A percentile compares a stretch with the other conserved stretches of the same genome.
phyloP scores from a whole-genome alignment of 345 rosid genomes.

The Erucastrum elatum region DNA sequence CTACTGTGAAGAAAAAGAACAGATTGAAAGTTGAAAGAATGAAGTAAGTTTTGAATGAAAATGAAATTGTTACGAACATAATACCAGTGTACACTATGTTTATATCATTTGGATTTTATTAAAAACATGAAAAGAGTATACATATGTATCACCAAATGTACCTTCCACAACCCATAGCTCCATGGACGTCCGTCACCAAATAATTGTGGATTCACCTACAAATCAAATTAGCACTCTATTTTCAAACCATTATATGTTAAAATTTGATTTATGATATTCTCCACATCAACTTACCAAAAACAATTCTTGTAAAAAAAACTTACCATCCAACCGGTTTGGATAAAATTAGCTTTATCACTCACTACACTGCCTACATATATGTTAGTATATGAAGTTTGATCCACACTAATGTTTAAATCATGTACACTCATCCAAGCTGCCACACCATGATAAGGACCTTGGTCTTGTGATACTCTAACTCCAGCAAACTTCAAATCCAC shows the following conservation, averaged over 20 bases:
- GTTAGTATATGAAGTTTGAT: conserved; percentile 3
- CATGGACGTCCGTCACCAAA: neutral
- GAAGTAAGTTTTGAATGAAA: no score
- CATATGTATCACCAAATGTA: neutral
- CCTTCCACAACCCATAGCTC: neutral
- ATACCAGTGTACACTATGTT: no score
- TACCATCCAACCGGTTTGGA: neutral
- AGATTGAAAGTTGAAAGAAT: no score
- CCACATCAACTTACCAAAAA: no score
- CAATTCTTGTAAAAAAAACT: no score
- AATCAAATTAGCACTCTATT: neutral
- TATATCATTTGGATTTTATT: no score
- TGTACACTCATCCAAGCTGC: conserved; percentile 8
- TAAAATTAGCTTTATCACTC: neutral
- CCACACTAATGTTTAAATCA: conserved; percentile 7
- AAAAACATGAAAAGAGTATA: no score
- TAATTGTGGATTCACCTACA: neutral
- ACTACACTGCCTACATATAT: neutral
- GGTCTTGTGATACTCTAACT: neutral
- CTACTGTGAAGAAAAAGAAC: no score
- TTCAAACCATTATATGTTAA: no score
- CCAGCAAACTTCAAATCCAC: neutral
- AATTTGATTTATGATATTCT: no score
- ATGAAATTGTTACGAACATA: no score
- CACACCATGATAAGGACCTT: conserved; percentile 22